phyloP scores from a whole-genome alignment of 2,329 filamentous ascomycete genomes.

The Plenodomus lindquistii region DNA sequence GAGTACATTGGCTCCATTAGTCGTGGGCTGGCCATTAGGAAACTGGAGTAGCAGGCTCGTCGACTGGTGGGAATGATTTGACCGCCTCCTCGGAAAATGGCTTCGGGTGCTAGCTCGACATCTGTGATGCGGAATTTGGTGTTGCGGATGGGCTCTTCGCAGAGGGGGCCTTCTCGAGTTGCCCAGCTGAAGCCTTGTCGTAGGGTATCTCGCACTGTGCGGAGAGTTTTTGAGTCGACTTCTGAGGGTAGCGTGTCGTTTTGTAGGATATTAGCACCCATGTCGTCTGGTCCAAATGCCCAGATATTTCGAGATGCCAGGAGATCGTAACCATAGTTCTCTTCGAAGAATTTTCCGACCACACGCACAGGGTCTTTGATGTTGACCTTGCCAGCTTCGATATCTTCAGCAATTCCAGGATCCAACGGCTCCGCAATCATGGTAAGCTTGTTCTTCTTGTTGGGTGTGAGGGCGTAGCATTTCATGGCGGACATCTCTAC shows the following conservation, averaged over 20 bases:
- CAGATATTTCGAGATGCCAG: conserved; percentile 93
- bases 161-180: conserved; percentile 89
- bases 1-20: conserved; percentile 97
- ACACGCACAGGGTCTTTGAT: conserved; percentile 92
- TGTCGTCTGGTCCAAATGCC: conserved; percentile 97
- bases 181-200: conserved; percentile 97
- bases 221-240: conserved; percentile 89
- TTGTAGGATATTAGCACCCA: conserved; percentile 91
- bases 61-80: conserved; percentile 97
- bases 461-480: conserved; percentile 95
- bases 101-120: conserved; percentile 80
- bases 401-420: conserved; percentile 91
- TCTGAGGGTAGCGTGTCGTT: conserved; percentile 95
- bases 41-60: conserved; percentile 91
- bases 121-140: conserved; percentile 97
- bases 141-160: conserved; percentile 98
- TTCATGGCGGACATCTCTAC: conserved; percentile 97
- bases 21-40: conserved; percentile 93
- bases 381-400: conserved; percentile 85
- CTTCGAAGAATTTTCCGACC: conserved; percentile 95
- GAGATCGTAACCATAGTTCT: conserved; percentile 96
- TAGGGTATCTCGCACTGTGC: conserved; percentile 86
- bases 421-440: conserved; percentile 98
- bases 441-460: conserved; percentile 99
- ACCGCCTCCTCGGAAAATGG: conserved; percentile 92